These are phyloP conservation scores for Moricandia arvensis DNA, from an alignment of 345 rosid species.

Conservation along the genomic window DNA sequence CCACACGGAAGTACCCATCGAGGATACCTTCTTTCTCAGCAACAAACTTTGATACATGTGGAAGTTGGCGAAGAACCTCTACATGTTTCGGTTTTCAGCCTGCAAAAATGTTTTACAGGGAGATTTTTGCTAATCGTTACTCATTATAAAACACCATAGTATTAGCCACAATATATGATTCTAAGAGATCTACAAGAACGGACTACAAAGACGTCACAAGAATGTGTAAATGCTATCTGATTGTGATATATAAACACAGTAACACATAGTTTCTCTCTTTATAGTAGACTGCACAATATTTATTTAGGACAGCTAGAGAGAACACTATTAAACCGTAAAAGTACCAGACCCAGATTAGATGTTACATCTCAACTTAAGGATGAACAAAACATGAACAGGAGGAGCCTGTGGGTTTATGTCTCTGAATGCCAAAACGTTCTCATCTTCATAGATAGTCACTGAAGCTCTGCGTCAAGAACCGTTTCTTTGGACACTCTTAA, in stretches of 20 bases:
- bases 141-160: not conserved
- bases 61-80: constrained; percentile 74
- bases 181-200: too few relatives aligned
- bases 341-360: not conserved
- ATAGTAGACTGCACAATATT: too few relatives aligned
- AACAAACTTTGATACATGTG: constrained; percentile 69
- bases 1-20: constrained; percentile 88
- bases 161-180: not conserved
- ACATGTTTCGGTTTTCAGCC: constrained; percentile 77
- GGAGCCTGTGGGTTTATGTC: constrained; percentile 75
- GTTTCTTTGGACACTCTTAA: not conserved
- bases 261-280: too few relatives aligned
- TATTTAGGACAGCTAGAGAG: not conserved
- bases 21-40: constrained; percentile 91
- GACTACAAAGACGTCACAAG: not conserved
- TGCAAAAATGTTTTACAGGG: constrained; percentile 4
- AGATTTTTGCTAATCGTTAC: not conserved
- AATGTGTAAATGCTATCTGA: not conserved
- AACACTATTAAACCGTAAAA: not conserved
- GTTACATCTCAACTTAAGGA: constrained; percentile 63
- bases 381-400: constrained; percentile 83
- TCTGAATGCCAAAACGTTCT: constrained; percentile 84
- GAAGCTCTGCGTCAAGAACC: not conserved
- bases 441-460: too few relatives aligned
- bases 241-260: not conserved